Evolutionary conservation across 1,139 yeast genomes (phyloP), one percentile per base, ranked within the genome.

Genomic region (Yamadazyma oceani): DNA sequence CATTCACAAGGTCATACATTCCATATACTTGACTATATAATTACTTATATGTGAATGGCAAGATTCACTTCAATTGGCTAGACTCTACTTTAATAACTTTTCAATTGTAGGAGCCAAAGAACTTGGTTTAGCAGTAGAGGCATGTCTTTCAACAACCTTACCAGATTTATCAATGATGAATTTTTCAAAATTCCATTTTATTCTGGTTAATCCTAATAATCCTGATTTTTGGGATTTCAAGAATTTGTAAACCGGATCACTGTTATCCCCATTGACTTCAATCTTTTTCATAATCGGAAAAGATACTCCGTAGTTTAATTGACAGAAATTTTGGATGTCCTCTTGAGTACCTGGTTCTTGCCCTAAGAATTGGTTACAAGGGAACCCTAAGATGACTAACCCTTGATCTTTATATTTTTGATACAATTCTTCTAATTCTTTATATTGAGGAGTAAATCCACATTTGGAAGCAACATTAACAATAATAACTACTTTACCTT

Each of bases 401-500:
- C 90, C 95, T 57, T 84, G 59, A 49, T 78, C 90, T 43, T 76
- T 73, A 67, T 85, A 87, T 61, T 85, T 82, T 55, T 85, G 73
- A 74, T 90, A 82, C 46, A 92, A 69, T 48, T 75, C 84, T 68
- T 92, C 96, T 43, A 92, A 75, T 45, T 83, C 97, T 54, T 64
- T 64, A 54, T 73, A 72, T 67, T 90, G 94, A 57, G 94, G 97
- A 44, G 88, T 85, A 53, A 87, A 84, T 52, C 87, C 86, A 42
- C 92, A 87, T 69, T 87, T 90, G 59, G 90, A 87, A 48, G 97
- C 92, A 28, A 96, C 97, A 61, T 92, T 92, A 50, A 92, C 96
- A 49, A 92, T 76, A 35, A 92, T 64, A 15, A 92, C 97, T 35
- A 87, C 96, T 61, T 92, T 88, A 31, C 96, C 97, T 62, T 87